Evolutionary conservation across 768 basidiomycete species (phyloP), one percentile per base, ranked within the genome.

Genomic region (Hysterangium stoloniferum): DNA sequence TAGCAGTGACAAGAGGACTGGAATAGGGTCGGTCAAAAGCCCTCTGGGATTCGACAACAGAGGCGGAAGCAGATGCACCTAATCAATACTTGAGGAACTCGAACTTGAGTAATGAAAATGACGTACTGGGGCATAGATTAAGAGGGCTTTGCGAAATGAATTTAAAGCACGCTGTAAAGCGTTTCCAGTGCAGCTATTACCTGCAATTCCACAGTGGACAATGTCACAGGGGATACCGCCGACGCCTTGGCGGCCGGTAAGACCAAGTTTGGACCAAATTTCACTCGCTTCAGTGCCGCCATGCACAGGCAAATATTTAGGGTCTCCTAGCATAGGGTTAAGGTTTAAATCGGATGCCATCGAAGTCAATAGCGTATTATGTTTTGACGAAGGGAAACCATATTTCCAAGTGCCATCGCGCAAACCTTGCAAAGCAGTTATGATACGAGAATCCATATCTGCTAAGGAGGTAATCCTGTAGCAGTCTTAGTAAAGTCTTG

Each of bases 201-300:
- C 59, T 29, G 75, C 75, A 32, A 79, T 65, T n/a, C 69, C 62
- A 8, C 76, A 78, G 57, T 90, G 87, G 1, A 89, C 75, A 3
- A 88, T 57, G 59, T 87, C 81, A 57, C 87, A 90, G 1, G 87
- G 87, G 6, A 89, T 54, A 1, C 87, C 87, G 2, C 85, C 87
- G 3, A 84, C 59, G 3, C 77, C 73, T 1, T 62, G 35, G 40
- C 87, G 65, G 20, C 69, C 74, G 6, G 56, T 62, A 1, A 88
- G 72, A 1, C 77, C 77, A 6, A 90, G 60, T 9, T 56, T 54
- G 45, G 73, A 68, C 87, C 86, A 90, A 4, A 62, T 59, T 1
- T 64, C 60, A 54, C 73, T 67, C 3, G 85, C 82, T 4, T 58
- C 17, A 20, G 63, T 45, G 9, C 82, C 82, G 4, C 86, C 86